Evolutionary conservation across 495 filamentous ascomycete genomes (phyloP), one percentile per base, ranked within the genome.

Genomic region (Baudoinia panamericana): DNA sequence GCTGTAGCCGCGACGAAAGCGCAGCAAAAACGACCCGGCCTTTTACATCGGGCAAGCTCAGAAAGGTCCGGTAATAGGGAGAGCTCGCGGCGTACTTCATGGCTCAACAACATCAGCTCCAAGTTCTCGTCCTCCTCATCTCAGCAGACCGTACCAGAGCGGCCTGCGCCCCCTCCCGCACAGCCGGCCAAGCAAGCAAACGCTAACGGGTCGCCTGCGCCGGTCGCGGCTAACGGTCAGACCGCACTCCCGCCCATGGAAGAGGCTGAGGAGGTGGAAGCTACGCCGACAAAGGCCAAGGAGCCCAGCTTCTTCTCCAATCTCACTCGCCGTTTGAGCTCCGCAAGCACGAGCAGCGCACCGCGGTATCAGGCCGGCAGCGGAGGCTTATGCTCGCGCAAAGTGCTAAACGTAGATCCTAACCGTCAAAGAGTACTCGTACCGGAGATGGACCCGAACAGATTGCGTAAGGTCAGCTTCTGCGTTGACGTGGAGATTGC

Each of bases 401-500:
- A 69, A 42, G 73, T 93, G 15, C 67, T 96, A 67, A 97, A 97
- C 54, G 66, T 93, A 27, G 85, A 97, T 53, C 72, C 61, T 16
- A 69, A 75, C 47, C 70, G 90, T 22, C 78, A 92, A 52, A 63
- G 90, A 28, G 90, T 84, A 55, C 69, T 71, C 12, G 73, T 96
- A 19, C 66, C 73, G 20, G 85, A 90, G 46, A 61, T 97, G 16
- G 75, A 88, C 43, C 76, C 80, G 45, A 72, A 71, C 13, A 93
- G 90, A 46, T 61, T 97, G 23, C 71, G 85, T 16, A 70, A 83
- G 24, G 90, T 97, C 1, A 82, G 86, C 1, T 97, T 97, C 52
- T 93, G 82, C 49, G 90, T 97, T 3, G 90, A 97, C 57, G 90
- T 97, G 10, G 90, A 97, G 62, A 90, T 97, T 53, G 87, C 90